These are phyloP conservation scores for Skeletonema tropicum DNA, from an alignment of 108 stramenopile species.

Conservation along the genomic window DNA sequence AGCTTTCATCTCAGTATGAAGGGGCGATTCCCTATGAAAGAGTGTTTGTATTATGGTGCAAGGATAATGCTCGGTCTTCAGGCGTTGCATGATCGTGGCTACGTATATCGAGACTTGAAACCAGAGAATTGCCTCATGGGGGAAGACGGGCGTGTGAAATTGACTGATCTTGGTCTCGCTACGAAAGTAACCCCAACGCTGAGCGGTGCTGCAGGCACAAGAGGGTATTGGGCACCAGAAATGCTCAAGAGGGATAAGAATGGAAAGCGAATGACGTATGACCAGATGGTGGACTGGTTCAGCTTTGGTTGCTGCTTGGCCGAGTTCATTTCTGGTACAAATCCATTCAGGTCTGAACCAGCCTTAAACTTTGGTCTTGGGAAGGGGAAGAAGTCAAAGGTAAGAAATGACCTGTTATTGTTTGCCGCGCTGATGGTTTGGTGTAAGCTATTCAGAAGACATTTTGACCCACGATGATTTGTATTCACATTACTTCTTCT, in stretches of 20 bases:
- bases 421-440: not conserved
- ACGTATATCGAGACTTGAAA: constrained; percentile 94
- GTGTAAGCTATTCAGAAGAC: not conserved
- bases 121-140: constrained; percentile 95
- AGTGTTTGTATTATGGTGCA: constrained; percentile 89
- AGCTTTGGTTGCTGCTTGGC: constrained; percentile 93
- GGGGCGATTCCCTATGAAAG: constrained; percentile 68
- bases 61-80: constrained; percentile 92
- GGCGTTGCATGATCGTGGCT: constrained; percentile 85
- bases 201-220: constrained; percentile 86
- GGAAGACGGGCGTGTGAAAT: constrained; percentile 87
- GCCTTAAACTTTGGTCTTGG: constrained; percentile 86
- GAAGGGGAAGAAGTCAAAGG: constrained; percentile 79
- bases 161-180: constrained; percentile 94
- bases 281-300: constrained; percentile 94
- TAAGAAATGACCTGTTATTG: constrained; percentile 11
- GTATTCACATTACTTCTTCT: not conserved
- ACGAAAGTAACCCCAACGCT: constrained; percentile 85
- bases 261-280: constrained; percentile 86
- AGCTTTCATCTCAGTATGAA: constrained; percentile 85
- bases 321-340: constrained; percentile 92
- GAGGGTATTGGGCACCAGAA: constrained; percentile 97
- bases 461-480: not conserved
- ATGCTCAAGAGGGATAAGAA: constrained; percentile 87
- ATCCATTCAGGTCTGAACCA: constrained; percentile 91